Percentiles rank a stretch among this genome's conserved stretches.
Evolutionary conservation across 306 rosid genomes (phyloP).

Genomic region (Cicer bijugum): DNA sequence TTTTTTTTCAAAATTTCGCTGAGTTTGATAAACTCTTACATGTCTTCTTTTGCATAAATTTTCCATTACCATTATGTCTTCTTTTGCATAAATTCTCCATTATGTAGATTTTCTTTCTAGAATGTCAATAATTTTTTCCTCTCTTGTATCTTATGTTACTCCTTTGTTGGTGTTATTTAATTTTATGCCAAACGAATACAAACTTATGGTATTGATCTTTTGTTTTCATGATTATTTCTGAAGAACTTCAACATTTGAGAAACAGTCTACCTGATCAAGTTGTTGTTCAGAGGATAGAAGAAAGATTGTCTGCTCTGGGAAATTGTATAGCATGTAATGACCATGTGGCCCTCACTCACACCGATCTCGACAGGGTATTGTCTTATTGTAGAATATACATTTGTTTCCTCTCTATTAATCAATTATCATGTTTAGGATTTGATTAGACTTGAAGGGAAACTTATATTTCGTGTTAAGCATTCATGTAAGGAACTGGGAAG

Average conservation of each 20-base stretch:
- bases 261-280: conserved; percentile 93
- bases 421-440: not conserved
- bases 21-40: conserved; percentile 18
- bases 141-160: not conserved
- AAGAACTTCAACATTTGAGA: conserved; percentile 93
- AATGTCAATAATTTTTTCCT: not conserved
- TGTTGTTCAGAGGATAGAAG: conserved; percentile 89
- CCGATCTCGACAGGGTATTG: conserved; percentile 90
- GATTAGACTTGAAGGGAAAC: conserved; percentile 15
- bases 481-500: conserved; percentile 5
- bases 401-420: not conserved
- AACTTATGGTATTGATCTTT: conserved; percentile 30
- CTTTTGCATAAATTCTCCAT: conserved; percentile 11
- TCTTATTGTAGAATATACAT: not conserved
- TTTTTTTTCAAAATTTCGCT: not conserved
- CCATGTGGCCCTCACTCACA: conserved; percentile 90
- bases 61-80: conserved; percentile 12
- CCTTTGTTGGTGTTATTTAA: not conserved
- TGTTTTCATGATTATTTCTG: conserved; percentile 33
- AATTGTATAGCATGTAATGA: conserved; percentile 95
- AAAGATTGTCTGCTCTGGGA: conserved; percentile 89
- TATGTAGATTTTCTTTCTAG: conserved; percentile 1
- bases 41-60: conserved; percentile 19
- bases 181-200: conserved; percentile 5
- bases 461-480: conserved; percentile 8